phyloP scores from a whole-genome alignment of 75 land plant genomes.

The Cunninghamia lanceolata region DNA sequence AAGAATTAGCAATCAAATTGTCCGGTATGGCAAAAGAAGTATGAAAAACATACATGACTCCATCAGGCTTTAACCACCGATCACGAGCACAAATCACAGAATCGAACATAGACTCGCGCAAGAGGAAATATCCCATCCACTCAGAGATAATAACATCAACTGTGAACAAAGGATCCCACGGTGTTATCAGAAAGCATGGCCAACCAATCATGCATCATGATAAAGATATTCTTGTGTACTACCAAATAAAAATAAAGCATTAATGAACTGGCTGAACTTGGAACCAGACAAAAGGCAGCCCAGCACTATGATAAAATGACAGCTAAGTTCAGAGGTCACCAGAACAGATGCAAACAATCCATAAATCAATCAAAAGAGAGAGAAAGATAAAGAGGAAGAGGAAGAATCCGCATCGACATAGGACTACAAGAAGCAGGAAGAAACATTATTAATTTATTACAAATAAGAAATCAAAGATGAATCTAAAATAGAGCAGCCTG shows the following conservation, averaged over 20 bases:
- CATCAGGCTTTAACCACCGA: constrained; percentile 84
- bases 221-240: neutral
- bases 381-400: neutral
- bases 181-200: neutral
- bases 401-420: neutral
- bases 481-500: neutral
- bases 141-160: constrained; percentile 99
- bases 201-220: constrained; percentile 1
- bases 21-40: neutral
- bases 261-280: neutral
- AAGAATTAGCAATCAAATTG: neutral
- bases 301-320: neutral
- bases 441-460: neutral
- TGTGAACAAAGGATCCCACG: constrained; percentile 33
- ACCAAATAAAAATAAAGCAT: neutral
- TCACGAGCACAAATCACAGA: constrained; percentile 98
- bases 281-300: neutral
- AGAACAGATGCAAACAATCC: neutral
- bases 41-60: constrained; percentile 69
- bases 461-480: neutral
- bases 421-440: neutral
- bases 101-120: constrained; percentile 99
- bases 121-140: constrained; percentile 99
- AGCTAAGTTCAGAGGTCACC: neutral
- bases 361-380: neutral